These are phyloP conservation scores for Tolypocladium nubicola DNA, from an alignment of 2,329 filamentous ascomycete genomes.

Conservation along the genomic window DNA sequence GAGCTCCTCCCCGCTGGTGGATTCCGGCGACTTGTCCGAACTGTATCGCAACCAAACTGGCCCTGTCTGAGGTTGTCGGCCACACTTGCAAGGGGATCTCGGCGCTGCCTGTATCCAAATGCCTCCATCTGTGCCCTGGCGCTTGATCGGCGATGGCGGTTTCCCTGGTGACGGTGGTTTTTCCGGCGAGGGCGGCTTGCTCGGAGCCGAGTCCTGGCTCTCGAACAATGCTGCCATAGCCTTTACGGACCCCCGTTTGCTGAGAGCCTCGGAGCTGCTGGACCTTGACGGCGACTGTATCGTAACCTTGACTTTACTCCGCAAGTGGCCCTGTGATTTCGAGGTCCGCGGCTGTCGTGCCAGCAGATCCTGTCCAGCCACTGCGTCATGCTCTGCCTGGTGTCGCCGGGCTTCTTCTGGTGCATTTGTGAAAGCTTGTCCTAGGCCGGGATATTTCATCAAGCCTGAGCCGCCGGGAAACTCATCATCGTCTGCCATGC, in stretches of 20 bases:
- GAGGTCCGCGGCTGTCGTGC: slow-evolving; percentile 1
- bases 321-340: slow-evolving; percentile 6
- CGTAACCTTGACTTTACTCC: slow-evolving; percentile 1
- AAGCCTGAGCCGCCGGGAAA: background rate
- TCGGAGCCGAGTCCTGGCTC: slow-evolving; percentile 10
- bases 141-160: background rate
- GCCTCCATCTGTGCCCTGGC: background rate
- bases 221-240: slow-evolving; percentile 45
- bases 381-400: background rate
- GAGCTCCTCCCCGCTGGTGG: background rate
- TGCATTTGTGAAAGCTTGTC: background rate
- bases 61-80: background rate
- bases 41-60: background rate
- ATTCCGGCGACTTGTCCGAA: background rate
- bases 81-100: background rate
- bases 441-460: background rate
- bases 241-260: slow-evolving; percentile 26
- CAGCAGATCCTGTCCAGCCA: background rate
- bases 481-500: background rate
- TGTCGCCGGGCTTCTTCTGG: background rate
- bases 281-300: slow-evolving; percentile 4
- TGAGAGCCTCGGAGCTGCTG: slow-evolving; percentile 9
- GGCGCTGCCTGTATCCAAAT: background rate
- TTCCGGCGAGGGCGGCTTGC: background rate
- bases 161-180: background rate